Evolutionary conservation across 1,139 yeast species (phyloP), one percentile per base, ranked within the genome.

Genomic region (Candida neerlandica): DNA sequence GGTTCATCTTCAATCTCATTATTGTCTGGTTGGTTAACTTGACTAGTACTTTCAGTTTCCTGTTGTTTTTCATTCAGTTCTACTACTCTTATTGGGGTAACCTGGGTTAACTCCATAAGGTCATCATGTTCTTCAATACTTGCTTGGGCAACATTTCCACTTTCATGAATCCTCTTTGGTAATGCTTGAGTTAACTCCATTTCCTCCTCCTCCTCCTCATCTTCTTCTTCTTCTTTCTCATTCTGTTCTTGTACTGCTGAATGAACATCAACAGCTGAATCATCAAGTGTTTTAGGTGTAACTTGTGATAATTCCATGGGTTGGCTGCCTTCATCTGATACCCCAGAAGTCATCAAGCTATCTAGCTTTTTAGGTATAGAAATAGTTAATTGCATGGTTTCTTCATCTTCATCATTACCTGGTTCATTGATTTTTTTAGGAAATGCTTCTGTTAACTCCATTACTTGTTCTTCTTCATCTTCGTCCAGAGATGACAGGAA

Each of bases 301-400:
- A 37, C 46, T 45, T 59, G 59, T 10, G 62, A 55, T 21, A 55
- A 43, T 29, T 58, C 62, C 60, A 58, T 58, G 14, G 46, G 51
- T 32, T 37, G 41, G 12, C 41, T 37, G 10, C 12, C 15, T 21
- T 37, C 41, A 16, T 3, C 5, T 16, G 44, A 15, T 12, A 15
- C 10, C 2, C n/a, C 6, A 32, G 23, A 14, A 9, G n/a, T 15
- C 4, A 12, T n/a, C 7, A 10, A 19, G 10, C 5, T 27, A 37
- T 21, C 41, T 19, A 37, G 16, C n/a, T 37, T 21, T 11, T 21
- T 21, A 6, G 41, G 27, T 9, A 37, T 19, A 4, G 41, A 16
- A 21, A 18, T 12, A 10, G 47, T 48, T 30, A 48, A 39, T 43
- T 47, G 46, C 50, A 47, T 43, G 15, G 39, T 15, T 9, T 37